Conservation (phyloP, 2,329 filamentous ascomycete genomes). For the Alternaria tenuissima region DNA sequence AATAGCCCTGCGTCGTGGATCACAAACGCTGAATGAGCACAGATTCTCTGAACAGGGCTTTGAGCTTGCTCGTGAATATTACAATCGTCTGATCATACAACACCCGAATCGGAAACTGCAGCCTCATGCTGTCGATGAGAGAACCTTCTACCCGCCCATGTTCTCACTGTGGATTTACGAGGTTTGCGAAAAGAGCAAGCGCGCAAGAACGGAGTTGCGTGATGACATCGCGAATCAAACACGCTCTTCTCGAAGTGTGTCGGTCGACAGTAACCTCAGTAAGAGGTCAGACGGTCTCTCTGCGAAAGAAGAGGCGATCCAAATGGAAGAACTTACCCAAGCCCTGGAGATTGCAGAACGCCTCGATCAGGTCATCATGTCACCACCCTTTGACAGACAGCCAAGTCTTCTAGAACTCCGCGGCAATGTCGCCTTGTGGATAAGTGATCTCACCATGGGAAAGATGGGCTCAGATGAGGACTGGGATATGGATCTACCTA, state of each 20-base stretch:
- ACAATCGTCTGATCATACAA: slow-evolving; percentile 79
- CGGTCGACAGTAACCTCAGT: slow-evolving; percentile 17
- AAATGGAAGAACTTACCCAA: slow-evolving; percentile 62
- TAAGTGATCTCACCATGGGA: slow-evolving; percentile 70
- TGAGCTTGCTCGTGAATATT: slow-evolving; percentile 70
- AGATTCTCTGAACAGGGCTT: slow-evolving; percentile 58
- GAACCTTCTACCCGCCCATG: slow-evolving; percentile 83
- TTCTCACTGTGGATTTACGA: slow-evolving; percentile 84
- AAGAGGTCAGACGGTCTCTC: slow-evolving; percentile 13
- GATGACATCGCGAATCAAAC: slow-evolving; percentile 8
- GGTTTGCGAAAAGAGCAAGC: slow-evolving; percentile 67
- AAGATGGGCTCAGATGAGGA: slow-evolving; percentile 24
- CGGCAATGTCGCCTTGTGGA: slow-evolving; percentile 77
- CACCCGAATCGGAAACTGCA: slow-evolving; percentile 71
- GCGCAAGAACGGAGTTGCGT: slow-evolving; percentile 41
- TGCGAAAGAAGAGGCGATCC: slow-evolving; percentile 48
- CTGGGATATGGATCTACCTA: slow-evolving; percentile 21
- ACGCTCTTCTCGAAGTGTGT: slow-evolving; percentile 22
- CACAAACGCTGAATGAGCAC: slow-evolving; percentile 7
- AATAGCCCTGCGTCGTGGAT: slow-evolving; percentile 71
- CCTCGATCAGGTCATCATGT: slow-evolving; percentile 75
- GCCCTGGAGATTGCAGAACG: slow-evolving; percentile 70
- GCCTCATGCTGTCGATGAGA: slow-evolving; percentile 67
- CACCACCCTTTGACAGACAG: slow-evolving; percentile 74
- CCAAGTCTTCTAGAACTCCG: slow-evolving; percentile 72